Conservation (phyloP, 306 rosid species). For the Gastrolobium villosum region DNA sequence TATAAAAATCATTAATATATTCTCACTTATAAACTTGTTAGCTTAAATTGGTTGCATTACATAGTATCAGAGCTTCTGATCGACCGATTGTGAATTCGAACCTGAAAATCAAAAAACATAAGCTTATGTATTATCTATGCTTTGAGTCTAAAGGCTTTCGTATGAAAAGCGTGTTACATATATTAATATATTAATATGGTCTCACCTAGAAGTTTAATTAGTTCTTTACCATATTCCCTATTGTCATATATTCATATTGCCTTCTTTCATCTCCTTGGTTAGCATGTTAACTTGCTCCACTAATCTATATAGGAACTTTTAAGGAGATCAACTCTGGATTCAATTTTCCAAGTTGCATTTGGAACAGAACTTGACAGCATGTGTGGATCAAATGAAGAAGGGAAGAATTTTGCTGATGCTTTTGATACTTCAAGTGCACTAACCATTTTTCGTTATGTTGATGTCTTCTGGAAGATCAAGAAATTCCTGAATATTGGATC, state of each 20-base stretch:
- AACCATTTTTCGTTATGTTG: constrained; percentile 71
- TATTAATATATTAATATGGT: no score
- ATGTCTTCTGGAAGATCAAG: constrained; percentile 78
- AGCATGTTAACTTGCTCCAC: constrained; percentile 10
- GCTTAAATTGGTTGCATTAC: no score
- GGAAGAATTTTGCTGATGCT: constrained; percentile 64
- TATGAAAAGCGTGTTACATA: no score
- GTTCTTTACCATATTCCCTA: no score
- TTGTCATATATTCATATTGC: background rate
- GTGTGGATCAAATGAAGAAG: constrained; percentile 87
- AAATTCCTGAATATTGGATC: constrained; percentile 75
- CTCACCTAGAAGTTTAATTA: no score
- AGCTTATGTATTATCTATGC: no score
- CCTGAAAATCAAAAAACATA: no score
- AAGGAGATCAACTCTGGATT: constrained; percentile 74
- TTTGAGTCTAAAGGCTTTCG: no score
- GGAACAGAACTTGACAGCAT: constrained; percentile 80
- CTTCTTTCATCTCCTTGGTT: constrained; percentile 30
- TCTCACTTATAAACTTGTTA: no score
- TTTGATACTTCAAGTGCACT: constrained; percentile 73
- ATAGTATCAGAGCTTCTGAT: no score
- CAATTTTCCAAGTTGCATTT: constrained; percentile 83
- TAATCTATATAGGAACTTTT: constrained; percentile 60
- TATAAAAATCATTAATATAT: no score
- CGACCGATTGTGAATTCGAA: no score